Percentiles rank a stretch among this genome's conserved stretches.
Conservation (phyloP, 139 green algal species). For the Chlorella sp. region DNA sequence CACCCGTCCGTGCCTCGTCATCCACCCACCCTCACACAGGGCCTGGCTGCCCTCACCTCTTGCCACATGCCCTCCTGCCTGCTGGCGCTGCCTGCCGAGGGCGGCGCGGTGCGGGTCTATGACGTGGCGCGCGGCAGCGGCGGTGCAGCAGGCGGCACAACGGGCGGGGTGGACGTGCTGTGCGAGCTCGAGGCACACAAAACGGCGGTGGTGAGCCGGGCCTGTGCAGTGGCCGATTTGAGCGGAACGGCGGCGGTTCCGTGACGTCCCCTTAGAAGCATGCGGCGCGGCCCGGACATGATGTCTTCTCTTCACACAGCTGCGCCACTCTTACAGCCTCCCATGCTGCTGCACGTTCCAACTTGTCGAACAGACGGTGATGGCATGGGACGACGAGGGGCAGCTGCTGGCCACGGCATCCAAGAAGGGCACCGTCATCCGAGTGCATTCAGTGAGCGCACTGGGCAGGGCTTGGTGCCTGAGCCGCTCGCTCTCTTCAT, state of each 20-base stretch:
- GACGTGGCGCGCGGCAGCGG: constrained; percentile 44
- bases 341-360: neutral
- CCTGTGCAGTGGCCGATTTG: no score
- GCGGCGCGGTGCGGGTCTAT: constrained; percentile 68
- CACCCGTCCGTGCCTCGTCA: no score
- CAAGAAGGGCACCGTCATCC: constrained; percentile 83
- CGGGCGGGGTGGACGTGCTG: constrained; percentile 57
- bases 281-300: no score
- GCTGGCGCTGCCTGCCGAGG: constrained; percentile 74
- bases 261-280: no score
- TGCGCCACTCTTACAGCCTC: neutral
- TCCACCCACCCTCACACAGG: no score
- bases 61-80: constrained; percentile 54
- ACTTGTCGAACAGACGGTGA: constrained; percentile 28
- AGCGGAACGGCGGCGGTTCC: no score
- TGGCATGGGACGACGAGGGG: constrained; percentile 60
- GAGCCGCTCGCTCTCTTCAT: no score
- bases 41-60: constrained; percentile 64
- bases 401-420: constrained; percentile 81
- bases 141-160: neutral
- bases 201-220: constrained; percentile 54
- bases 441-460: constrained; percentile 56
- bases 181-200: constrained; percentile 83
- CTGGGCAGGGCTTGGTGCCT: neutral
- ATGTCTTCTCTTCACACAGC: no score